A percentile compares a stretch with the other conserved stretches of the same genome.
These are phyloP conservation scores for Tulasnella sp. DNA, from an alignment of 768 basidiomycete species.

Conservation along the genomic window DNA sequence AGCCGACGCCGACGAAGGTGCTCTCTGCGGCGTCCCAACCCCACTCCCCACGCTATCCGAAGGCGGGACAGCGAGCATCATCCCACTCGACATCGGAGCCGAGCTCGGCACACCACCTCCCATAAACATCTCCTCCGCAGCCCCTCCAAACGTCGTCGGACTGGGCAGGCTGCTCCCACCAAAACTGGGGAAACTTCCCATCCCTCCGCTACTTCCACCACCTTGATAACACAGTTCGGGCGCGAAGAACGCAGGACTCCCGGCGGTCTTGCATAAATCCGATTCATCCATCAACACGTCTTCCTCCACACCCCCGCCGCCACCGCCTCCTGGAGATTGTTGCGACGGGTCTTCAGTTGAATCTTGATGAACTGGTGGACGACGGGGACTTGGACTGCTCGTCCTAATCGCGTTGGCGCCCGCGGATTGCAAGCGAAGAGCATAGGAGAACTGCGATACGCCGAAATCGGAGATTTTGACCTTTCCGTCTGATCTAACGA, in stretches of 20 bases:
- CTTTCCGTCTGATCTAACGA: constrained; percentile 78
- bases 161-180: constrained; percentile 22
- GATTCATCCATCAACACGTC: constrained; percentile 67
- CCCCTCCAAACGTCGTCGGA: constrained; percentile 20
- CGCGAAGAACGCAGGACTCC: constrained; percentile 92
- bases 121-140: constrained; percentile 14
- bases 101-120: constrained; percentile 22
- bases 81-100: constrained; percentile 6
- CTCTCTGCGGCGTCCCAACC: not conserved
- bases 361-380: not conserved
- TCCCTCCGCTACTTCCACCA: constrained; percentile 12
- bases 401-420: constrained; percentile 31
- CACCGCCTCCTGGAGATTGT: not conserved
- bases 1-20: not conserved
- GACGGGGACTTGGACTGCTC: constrained; percentile 17
- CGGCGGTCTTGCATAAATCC: constrained; percentile 83
- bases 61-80: not conserved
- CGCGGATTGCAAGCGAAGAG: constrained; percentile 65
- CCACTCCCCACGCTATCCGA: not conserved
- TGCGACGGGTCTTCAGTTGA: constrained; percentile 34
- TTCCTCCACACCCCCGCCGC: not conserved
- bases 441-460: constrained; percentile 91
- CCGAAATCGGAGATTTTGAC: constrained; percentile 99
- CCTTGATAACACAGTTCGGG: constrained; percentile 83
- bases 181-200: constrained; percentile 26